These are phyloP conservation scores for Botrytis hyacinthi DNA, from an alignment of 2,329 filamentous ascomycete species.

Conservation along the genomic window DNA sequence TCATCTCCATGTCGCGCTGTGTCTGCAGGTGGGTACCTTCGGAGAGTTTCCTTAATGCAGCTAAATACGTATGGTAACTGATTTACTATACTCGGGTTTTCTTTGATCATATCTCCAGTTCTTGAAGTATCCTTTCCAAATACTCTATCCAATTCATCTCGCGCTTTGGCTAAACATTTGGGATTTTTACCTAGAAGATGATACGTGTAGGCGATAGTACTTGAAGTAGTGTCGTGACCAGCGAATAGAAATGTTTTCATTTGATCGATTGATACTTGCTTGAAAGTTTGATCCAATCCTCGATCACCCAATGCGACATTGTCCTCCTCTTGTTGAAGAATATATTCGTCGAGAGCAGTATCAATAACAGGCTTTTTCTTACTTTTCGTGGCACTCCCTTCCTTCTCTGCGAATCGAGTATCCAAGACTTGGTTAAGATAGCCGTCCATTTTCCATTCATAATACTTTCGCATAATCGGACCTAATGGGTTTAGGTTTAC, in stretches of 20 bases:
- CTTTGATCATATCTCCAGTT: slow-evolving; percentile 19
- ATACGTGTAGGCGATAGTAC: slow-evolving; percentile 28
- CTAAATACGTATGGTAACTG: slow-evolving; percentile 28
- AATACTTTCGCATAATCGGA: slow-evolving; percentile 28
- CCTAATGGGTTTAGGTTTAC: slow-evolving; percentile 26
- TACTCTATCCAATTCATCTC: slow-evolving; percentile 29
- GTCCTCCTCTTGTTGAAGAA: slow-evolving; percentile 22
- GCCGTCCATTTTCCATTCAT: slow-evolving; percentile 29
- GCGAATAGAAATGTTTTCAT: slow-evolving; percentile 30
- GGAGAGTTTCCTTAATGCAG: slow-evolving; percentile 32
- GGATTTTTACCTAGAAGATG: slow-evolving; percentile 29
- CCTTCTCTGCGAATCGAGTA: slow-evolving; percentile 24
- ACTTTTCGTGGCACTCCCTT: slow-evolving; percentile 12
- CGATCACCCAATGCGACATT: slow-evolving; percentile 9
- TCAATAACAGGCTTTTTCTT: slow-evolving; percentile 28
- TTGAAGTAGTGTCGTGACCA: slow-evolving; percentile 32
- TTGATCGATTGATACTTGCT: slow-evolving; percentile 25
- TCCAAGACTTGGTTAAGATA: slow-evolving; percentile 32
- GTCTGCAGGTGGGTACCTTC: slow-evolving; percentile 29
- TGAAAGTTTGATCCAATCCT: slow-evolving; percentile 27
- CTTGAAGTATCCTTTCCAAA: slow-evolving; percentile 28
- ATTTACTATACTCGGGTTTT: slow-evolving; percentile 27
- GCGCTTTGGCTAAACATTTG: slow-evolving; percentile 25
- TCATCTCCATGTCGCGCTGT: slow-evolving; percentile 23
- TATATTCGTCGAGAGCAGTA: slow-evolving; percentile 29